These are phyloP conservation scores for Cutaneotrichosporon sp. DNA, from an alignment of 1,284 basidiomycete species.

Conservation along the genomic window DNA sequence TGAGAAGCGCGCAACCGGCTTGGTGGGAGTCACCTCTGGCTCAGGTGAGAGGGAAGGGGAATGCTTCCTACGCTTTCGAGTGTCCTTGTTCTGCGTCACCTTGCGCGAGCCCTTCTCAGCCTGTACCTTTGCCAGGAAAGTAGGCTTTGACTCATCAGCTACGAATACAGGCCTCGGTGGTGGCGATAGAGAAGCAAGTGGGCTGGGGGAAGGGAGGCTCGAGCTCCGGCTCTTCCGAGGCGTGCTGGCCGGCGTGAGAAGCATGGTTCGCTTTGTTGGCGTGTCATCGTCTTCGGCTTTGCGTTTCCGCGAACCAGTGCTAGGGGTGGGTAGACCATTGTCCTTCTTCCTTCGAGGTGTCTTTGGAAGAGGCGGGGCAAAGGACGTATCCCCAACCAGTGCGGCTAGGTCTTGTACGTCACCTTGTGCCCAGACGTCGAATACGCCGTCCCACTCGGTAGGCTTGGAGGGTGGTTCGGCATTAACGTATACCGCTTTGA, in stretches of 20 bases:
- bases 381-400: slow-evolving; percentile 20
- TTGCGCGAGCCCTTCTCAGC: background rate
- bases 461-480: slow-evolving; percentile 83
- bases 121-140: background rate
- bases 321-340: background rate
- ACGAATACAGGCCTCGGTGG: background rate
- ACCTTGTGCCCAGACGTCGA: slow-evolving; percentile 87
- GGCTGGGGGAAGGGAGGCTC: background rate
- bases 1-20: background rate
- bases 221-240: slow-evolving; percentile 5
- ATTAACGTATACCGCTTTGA: slow-evolving; percentile 80
- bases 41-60: background rate
- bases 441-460: slow-evolving; percentile 84
- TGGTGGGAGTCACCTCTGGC: background rate
- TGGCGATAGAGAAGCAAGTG: slow-evolving; percentile 6
- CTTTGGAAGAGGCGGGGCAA: slow-evolving; percentile 11
- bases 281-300: slow-evolving; percentile 4
- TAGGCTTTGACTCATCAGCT: background rate
- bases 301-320: slow-evolving; percentile 7
- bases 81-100: background rate
- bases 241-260: slow-evolving; percentile 17
- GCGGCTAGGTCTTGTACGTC: slow-evolving; percentile 78
- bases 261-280: slow-evolving; percentile 2
- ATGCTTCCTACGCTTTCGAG: background rate
- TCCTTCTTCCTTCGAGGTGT: slow-evolving; percentile 14